These are phyloP conservation scores for Lunularia cruciata DNA, from an alignment of 225 moss, liverwort and hornwort species.

Conservation along the genomic window DNA sequence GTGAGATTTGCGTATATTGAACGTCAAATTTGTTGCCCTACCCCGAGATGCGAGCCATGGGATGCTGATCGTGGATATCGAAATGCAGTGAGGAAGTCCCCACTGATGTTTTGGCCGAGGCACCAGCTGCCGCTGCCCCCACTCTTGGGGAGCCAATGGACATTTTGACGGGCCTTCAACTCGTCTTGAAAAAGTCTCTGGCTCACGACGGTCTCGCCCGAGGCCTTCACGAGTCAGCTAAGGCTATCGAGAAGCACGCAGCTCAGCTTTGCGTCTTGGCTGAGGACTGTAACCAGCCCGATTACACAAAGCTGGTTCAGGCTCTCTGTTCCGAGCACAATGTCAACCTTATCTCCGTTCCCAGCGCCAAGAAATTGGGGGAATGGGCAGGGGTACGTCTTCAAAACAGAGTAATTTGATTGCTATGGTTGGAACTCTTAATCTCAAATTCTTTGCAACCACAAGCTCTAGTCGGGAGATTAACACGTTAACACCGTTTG, in stretches of 20 bases:
- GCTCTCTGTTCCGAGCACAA: constrained; percentile 54
- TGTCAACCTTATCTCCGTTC: constrained; percentile 51
- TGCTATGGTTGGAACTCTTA: neutral
- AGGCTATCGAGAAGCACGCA: constrained; percentile 56
- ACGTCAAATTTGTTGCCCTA: neutral
- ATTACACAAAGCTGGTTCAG: constrained; percentile 53
- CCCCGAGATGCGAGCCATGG: neutral
- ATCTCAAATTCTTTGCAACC: neutral
- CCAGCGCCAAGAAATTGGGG: constrained; percentile 53
- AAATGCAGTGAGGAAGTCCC: constrained; percentile 25
- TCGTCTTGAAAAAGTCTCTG: constrained; percentile 54
- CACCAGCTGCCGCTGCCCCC: constrained; percentile 40
- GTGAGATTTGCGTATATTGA: neutral
- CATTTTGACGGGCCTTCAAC: constrained; percentile 55
- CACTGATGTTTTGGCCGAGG: constrained; percentile 47
- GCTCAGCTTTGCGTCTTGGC: constrained; percentile 55
- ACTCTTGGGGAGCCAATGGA: constrained; percentile 59
- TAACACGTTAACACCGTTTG: too few species aligned
- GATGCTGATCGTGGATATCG: neutral
- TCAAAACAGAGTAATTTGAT: too few species aligned
- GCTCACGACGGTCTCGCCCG: constrained; percentile 56
- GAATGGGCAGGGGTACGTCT: constrained; percentile 55
- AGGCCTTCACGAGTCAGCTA: constrained; percentile 55
- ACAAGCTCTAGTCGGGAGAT: too few species aligned
- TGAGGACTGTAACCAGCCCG: constrained; percentile 57